Conservation (phyloP, 129 eudicot genomes). For the Kitagawia praeruptora region DNA sequence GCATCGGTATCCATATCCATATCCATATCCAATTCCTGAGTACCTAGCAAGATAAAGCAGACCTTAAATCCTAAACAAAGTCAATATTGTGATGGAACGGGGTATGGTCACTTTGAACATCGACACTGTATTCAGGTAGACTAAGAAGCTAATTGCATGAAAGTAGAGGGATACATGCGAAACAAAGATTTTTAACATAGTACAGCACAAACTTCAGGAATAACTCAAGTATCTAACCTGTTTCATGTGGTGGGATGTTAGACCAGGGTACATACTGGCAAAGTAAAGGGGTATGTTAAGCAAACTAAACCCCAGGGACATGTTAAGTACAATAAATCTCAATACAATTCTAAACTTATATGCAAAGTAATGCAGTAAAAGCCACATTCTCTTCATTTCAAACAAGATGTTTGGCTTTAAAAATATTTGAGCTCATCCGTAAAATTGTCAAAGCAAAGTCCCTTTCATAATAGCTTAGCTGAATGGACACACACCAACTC, state of each 20-base stretch:
- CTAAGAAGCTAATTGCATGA: not conserved
- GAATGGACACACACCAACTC: not conserved
- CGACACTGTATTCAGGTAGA: not conserved
- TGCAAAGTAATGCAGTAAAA: not conserved
- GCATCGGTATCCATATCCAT: not conserved
- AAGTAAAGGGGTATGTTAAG: not conserved
- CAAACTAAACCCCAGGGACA: not conserved
- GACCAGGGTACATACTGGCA: not conserved
- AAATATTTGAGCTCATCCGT: not conserved
- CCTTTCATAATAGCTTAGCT: not conserved
- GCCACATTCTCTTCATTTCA: not conserved
- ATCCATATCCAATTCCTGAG: not conserved
- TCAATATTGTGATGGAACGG: not conserved
- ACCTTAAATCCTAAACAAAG: not conserved
- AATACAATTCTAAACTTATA: too few species aligned
- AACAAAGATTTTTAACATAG: not conserved
- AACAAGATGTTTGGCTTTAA: not conserved
- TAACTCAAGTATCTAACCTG: not conserved
- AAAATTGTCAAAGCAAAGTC: not conserved
- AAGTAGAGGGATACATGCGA: not conserved
- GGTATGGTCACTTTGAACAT: not conserved
- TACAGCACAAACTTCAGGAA: not conserved
- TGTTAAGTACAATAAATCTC: not conserved
- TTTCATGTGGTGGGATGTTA: not conserved
- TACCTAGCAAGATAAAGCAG: too few species aligned